Percentiles rank a stretch among this genome's conserved stretches.
Conservation (phyloP, 108 stramenopile species). For the Conticribra guillardii region DNA sequence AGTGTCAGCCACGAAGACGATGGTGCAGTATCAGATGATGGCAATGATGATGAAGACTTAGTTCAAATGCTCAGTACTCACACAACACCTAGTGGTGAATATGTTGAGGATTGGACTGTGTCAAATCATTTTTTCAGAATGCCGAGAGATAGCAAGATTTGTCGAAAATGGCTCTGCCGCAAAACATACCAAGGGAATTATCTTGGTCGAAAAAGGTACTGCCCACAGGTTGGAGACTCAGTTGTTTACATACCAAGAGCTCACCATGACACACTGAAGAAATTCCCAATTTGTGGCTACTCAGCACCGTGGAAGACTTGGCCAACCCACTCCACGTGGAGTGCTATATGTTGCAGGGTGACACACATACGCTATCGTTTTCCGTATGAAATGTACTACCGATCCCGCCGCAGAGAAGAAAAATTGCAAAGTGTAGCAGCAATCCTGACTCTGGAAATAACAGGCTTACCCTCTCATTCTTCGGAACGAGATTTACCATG, state of each 20-base stretch:
- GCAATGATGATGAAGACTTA: constrained; percentile 54
- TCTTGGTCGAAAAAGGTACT: constrained; percentile 63
- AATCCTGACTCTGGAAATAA: constrained; percentile 80
- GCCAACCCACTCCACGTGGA: constrained; percentile 72
- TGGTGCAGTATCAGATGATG: constrained; percentile 13
- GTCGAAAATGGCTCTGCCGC: constrained; percentile 69
- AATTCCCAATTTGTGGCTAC: constrained; percentile 59
- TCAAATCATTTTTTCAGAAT: constrained; percentile 71
- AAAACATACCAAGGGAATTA: constrained; percentile 59
- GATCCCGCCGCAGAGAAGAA: constrained; percentile 33
- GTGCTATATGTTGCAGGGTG: constrained; percentile 76
- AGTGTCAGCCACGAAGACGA: constrained; percentile 37
- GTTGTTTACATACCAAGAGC: constrained; percentile 88
- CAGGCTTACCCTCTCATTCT: constrained; percentile 70
- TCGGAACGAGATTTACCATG: constrained; percentile 67
- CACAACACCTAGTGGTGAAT: constrained; percentile 73
- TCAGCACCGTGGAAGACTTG: constrained; percentile 80
- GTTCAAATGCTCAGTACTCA: constrained; percentile 72
- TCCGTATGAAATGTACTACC: constrained; percentile 73
- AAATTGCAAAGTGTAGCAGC: constrained; percentile 63
- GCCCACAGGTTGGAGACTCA: constrained; percentile 87
- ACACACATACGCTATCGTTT: constrained; percentile 78
- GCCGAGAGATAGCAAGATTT: constrained; percentile 35
- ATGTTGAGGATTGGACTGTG: constrained; percentile 60
- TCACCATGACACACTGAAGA: constrained; percentile 68